phyloP scores from a whole-genome alignment of 495 filamentous ascomycete genomes.

The Penicillium bovifimosum region DNA sequence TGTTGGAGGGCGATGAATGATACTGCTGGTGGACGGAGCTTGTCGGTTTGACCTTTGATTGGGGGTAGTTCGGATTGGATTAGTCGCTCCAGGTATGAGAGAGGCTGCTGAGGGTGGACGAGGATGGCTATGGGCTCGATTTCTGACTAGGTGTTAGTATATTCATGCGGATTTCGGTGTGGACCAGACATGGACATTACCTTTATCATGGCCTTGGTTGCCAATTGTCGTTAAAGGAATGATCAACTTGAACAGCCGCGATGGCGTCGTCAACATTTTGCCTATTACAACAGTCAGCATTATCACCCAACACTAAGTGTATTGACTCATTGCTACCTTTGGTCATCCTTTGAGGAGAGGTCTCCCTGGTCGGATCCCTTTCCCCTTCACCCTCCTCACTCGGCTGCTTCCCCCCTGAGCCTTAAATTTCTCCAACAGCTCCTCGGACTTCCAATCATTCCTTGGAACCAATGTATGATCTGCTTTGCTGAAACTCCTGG shows the following conservation, averaged over 20 bases:
- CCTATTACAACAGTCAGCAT: slow-evolving; percentile 42
- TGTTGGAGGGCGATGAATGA: slow-evolving; percentile 77
- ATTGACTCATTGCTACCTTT: slow-evolving; percentile 46
- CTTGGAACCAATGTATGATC: slow-evolving; percentile 16
- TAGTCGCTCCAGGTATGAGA: slow-evolving; percentile 86
- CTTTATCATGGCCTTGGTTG: slow-evolving; percentile 45
- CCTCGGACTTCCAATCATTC: slow-evolving; percentile 19
- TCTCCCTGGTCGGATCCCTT: slow-evolving; percentile 43
- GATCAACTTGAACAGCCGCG: slow-evolving; percentile 81
- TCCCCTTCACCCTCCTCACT: slow-evolving; percentile 2
- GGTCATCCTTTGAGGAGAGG: slow-evolving; percentile 50
- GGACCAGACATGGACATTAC: slow-evolving; percentile 38
- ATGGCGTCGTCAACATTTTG: slow-evolving; percentile 86
- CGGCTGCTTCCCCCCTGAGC: slow-evolving; percentile 6
- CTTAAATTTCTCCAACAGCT: slow-evolving; percentile 17
- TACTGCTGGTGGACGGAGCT: slow-evolving; percentile 63
- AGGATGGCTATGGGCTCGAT: slow-evolving; percentile 83
- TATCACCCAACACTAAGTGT: background rate
- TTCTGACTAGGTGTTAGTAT: slow-evolving; percentile 45
- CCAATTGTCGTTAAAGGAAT: slow-evolving; percentile 66
- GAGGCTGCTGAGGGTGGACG: slow-evolving; percentile 85
- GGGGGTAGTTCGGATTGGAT: slow-evolving; percentile 84
- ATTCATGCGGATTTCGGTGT: slow-evolving; percentile 5
- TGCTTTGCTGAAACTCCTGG: slow-evolving; percentile 15
- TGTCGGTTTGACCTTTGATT: slow-evolving; percentile 51